phyloP scores from a whole-genome alignment of 2,329 filamentous ascomycete genomes.

The Colletotrichum lini region DNA sequence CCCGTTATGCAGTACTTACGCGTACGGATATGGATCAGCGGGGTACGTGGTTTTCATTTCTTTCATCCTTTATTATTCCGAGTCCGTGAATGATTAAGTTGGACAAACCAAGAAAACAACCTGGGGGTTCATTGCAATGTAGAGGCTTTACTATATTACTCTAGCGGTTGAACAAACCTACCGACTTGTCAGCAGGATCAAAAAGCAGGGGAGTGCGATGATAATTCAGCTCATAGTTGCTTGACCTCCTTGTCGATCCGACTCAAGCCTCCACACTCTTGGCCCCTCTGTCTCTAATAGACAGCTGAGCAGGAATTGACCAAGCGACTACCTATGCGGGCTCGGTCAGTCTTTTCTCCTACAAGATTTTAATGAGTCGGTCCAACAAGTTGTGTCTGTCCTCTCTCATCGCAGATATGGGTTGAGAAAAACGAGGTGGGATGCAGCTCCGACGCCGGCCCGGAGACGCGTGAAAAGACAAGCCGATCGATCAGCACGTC shows the following conservation, averaged over 20 bases:
- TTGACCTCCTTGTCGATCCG: constrained; percentile 2
- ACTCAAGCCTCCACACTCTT: background rate
- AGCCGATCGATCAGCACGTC: too few relatives aligned
- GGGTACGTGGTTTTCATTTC: constrained; percentile 5
- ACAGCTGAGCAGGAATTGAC: background rate
- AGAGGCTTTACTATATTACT: background rate
- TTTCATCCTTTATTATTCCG: too few relatives aligned
- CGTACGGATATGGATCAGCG: background rate
- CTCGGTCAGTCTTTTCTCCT: background rate
- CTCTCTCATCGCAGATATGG: background rate
- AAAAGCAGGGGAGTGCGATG: too few relatives aligned
- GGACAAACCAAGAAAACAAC: background rate
- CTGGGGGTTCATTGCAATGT: too few relatives aligned
- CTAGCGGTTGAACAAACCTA: too few relatives aligned
- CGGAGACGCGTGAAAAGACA: too few relatives aligned
- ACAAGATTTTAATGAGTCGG: background rate
- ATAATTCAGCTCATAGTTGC: background rate
- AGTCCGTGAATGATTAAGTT: background rate
- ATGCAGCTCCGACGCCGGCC: constrained; percentile 20
- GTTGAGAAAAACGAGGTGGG: background rate
- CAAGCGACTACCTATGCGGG: background rate
- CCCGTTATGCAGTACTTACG: background rate
- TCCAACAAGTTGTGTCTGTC: background rate
- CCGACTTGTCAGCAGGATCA: too few relatives aligned
- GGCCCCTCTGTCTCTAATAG: background rate